A percentile compares a stretch with the other conserved stretches of the same genome.
Evolutionary conservation across 495 filamentous ascomycete genomes (phyloP).

Genomic region (Trichocladium uniseriatum): DNA sequence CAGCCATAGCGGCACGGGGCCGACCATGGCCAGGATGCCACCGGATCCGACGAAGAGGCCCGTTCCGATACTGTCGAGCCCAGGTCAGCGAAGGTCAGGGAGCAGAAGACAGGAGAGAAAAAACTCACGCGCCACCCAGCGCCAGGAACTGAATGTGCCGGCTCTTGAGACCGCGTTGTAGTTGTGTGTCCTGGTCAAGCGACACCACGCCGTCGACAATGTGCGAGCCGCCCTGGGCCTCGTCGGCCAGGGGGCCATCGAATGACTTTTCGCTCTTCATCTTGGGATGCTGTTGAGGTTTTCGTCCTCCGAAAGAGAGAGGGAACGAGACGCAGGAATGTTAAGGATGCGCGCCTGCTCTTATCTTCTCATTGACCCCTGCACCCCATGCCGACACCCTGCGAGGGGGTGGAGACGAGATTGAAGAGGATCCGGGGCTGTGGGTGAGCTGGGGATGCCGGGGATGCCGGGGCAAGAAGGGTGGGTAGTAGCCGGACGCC

Average conservation of each 20-base stretch:
- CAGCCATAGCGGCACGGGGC: conserved; percentile 43
- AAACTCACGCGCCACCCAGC: conserved; percentile 47
- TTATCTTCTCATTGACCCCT: not conserved
- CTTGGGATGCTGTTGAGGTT: not conserved
- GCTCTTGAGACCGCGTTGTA: conserved; percentile 54
- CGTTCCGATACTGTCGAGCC: conserved; percentile 47
- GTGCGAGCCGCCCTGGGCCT: conserved; percentile 6
- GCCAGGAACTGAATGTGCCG: conserved; percentile 66
- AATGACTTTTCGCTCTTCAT: conserved; percentile 2
- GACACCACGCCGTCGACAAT: conserved; percentile 18
- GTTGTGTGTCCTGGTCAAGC: conserved; percentile 23
- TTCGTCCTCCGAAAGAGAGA: not conserved
- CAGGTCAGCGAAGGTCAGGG: not conserved
- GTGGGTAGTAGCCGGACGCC: too few species aligned
- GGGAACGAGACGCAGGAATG: not conserved
- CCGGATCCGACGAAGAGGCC: conserved; percentile 49
- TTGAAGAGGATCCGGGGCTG: too few species aligned
- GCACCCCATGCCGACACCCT: not conserved
- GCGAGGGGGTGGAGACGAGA: too few species aligned
- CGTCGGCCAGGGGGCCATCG: conserved; percentile 3
- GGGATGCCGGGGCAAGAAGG: too few species aligned
- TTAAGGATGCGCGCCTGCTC: too few species aligned
- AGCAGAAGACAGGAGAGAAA: too few species aligned
- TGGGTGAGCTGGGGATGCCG: too few species aligned
- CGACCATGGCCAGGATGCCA: conserved; percentile 36